These are phyloP conservation scores for Amauroascus verrucosus DNA, from an alignment of 2,329 filamentous ascomycete genomes.

Conservation along the genomic window DNA sequence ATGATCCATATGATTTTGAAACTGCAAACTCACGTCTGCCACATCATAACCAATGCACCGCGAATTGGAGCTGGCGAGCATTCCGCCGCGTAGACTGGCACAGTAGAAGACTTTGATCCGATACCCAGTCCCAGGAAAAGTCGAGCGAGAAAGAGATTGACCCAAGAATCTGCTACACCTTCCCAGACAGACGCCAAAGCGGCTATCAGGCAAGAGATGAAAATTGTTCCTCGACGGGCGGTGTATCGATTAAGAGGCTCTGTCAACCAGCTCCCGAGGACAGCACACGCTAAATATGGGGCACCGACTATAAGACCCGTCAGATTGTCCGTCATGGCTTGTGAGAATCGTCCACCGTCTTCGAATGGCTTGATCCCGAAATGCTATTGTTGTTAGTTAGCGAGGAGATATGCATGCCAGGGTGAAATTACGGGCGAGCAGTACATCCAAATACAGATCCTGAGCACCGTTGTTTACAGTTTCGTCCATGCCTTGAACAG, in stretches of 20 bases:
- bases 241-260: conserved; percentile 39
- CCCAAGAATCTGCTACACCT: conserved; percentile 35
- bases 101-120: conserved; percentile 36
- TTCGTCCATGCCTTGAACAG: conserved; percentile 45
- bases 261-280: conserved; percentile 41
- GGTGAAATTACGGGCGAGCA: neutral
- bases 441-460: conserved; percentile 26
- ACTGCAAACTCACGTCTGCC: conserved; percentile 36
- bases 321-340: conserved; percentile 26
- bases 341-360: conserved; percentile 19
- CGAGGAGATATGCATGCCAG: neutral
- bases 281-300: conserved; percentile 37
- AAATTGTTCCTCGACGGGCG: conserved; percentile 39
- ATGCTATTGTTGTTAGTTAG: conserved; percentile 5
- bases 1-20: no score
- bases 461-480: conserved; percentile 42
- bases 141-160: conserved; percentile 34
- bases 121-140: conserved; percentile 37
- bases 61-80: conserved; percentile 41
- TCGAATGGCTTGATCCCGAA: conserved; percentile 11
- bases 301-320: conserved; percentile 38
- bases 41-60: conserved; percentile 44
- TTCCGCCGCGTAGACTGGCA: conserved; percentile 41
- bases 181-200: conserved; percentile 36
- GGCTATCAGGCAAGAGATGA: conserved; percentile 34